A percentile compares a stretch with the other conserved stretches of the same genome.
Conservation (phyloP, 176 grass and related monocot genomes). For the Puya raimondii region DNA sequence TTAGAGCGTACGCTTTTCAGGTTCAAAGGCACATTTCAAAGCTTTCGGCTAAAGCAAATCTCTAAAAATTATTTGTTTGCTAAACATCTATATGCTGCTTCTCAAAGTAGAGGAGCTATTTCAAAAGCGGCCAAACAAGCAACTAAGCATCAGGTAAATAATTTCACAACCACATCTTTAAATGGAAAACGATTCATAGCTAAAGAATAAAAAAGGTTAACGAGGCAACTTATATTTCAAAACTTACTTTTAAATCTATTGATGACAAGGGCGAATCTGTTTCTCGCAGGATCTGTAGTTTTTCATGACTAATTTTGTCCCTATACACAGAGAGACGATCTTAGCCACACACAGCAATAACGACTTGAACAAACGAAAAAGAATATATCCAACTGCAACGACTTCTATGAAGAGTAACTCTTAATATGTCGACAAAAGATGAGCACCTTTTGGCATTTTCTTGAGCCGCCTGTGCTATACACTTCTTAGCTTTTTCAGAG, state of each 20-base stretch:
- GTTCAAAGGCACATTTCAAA: no score
- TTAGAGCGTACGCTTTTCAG: no score
- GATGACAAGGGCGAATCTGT: slow-evolving; percentile 20
- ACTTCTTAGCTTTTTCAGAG: slow-evolving; percentile 25
- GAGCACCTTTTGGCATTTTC: slow-evolving; percentile 40
- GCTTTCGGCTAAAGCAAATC: no score
- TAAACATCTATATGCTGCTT: neutral
- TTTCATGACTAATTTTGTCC: slow-evolving; percentile 23
- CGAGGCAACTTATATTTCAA: neutral
- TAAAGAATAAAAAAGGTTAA: slow-evolving; percentile 1
- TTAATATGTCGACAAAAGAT: neutral
- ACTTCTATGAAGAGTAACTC: neutral
- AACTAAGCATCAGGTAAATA: neutral
- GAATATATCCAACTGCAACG: neutral
- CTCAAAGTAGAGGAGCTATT: neutral
- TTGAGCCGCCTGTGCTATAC: slow-evolving; percentile 9
- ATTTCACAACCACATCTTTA: neutral
- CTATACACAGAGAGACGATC: slow-evolving; percentile 5
- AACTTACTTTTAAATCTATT: slow-evolving; percentile 33
- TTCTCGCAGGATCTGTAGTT: slow-evolving; percentile 11
- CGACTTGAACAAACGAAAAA: neutral
- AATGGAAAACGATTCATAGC: neutral
- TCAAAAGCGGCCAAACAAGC: neutral
- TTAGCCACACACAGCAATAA: neutral
- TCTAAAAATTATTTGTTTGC: neutral